Conservation (phyloP, 495 filamentous ascomycete genomes). For the Penicillium maclennaniae region DNA sequence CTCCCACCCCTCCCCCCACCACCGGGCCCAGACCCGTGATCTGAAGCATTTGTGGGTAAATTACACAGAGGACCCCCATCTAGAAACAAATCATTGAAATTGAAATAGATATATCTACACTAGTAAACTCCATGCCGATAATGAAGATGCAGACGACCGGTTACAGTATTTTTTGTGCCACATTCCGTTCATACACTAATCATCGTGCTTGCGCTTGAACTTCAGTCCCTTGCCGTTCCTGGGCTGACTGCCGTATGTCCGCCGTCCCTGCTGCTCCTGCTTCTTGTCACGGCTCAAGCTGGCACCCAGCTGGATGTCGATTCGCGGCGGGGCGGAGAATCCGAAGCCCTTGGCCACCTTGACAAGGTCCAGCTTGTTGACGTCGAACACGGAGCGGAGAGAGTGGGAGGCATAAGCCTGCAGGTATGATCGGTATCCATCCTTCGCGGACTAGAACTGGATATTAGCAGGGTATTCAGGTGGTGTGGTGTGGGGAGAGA, state of each 20-base stretch:
- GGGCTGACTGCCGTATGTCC: slow-evolving; percentile 76
- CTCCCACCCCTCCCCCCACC: too few species aligned
- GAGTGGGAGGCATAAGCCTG: slow-evolving; percentile 92
- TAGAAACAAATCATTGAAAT: slow-evolving; percentile 4
- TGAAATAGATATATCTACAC: slow-evolving; percentile 32
- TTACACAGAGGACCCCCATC: not conserved
- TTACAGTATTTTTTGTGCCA: slow-evolving; percentile 14
- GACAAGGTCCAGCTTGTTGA: slow-evolving; percentile 85
- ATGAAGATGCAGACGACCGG: slow-evolving; percentile 25
- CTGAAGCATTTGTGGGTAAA: not conserved
- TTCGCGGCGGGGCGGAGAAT: slow-evolving; percentile 80
- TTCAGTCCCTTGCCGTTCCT: slow-evolving; percentile 39
- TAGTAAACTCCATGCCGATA: slow-evolving; percentile 24
- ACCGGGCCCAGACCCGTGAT: not conserved
- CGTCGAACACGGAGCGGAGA: slow-evolving; percentile 85
- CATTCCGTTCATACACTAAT: slow-evolving; percentile 15
- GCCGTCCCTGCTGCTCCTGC: slow-evolving; percentile 60
- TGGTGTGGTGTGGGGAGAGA: not conserved
- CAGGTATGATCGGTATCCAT: slow-evolving; percentile 77
- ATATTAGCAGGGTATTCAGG: slow-evolving; percentile 12
- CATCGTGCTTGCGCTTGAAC: slow-evolving; percentile 45
- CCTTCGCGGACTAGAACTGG: slow-evolving; percentile 54
- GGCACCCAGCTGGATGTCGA: slow-evolving; percentile 84
- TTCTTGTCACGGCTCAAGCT: slow-evolving; percentile 90
- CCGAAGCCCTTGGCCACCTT: slow-evolving; percentile 96